Conservation (phyloP, 306 rosid species). For the Comarum palustre region DNA sequence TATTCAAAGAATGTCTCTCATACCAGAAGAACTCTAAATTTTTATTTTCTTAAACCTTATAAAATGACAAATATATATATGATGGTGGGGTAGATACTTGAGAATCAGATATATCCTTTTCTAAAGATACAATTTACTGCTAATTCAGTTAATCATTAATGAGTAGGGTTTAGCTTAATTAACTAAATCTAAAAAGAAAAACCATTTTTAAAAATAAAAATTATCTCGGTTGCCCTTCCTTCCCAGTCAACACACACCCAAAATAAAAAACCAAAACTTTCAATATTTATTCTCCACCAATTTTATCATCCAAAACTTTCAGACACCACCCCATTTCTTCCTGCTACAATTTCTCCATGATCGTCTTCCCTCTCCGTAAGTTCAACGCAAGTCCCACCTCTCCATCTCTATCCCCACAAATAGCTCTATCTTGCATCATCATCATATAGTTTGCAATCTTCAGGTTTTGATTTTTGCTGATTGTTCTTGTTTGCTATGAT, state of each 20-base stretch:
- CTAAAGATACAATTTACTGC: not conserved
- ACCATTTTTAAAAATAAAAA: too few species aligned
- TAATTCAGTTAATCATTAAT: not conserved
- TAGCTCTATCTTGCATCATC: not conserved
- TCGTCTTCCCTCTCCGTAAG: constrained; percentile 20
- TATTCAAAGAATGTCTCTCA: too few species aligned
- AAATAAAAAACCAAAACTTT: not conserved
- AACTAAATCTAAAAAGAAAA: not conserved
- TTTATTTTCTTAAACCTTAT: too few species aligned
- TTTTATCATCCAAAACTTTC: constrained; percentile 1
- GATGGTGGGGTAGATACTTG: not conserved
- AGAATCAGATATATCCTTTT: not conserved
- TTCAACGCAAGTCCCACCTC: constrained; percentile 10
- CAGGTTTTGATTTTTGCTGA: constrained; percentile 4
- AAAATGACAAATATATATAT: too few species aligned
- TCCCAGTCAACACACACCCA: not conserved
- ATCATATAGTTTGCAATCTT: constrained; percentile 2
- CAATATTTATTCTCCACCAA: not conserved
- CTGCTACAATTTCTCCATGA: constrained; percentile 15
- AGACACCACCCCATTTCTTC: constrained; percentile 9
- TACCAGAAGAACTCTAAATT: too few species aligned
- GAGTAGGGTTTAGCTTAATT: not conserved
- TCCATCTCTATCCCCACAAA: not conserved
- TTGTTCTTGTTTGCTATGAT: constrained; percentile 35
- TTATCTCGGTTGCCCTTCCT: constrained; percentile 8